Base-by-base conservation (phyloP, 208 protist genomes). In the Crithidia sp. region DNA sequence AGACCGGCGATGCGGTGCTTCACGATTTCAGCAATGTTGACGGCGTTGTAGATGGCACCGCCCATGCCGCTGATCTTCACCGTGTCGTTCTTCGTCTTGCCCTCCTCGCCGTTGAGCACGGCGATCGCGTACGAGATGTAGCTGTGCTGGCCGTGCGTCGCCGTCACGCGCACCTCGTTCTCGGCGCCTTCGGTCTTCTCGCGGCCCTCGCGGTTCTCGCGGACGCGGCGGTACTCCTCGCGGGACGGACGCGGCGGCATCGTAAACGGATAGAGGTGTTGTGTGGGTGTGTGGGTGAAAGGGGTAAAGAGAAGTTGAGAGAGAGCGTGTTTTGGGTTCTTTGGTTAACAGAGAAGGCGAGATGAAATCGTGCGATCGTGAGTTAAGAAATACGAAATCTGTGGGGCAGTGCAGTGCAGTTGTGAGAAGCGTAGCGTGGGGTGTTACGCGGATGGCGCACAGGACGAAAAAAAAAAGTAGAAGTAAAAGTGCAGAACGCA, bases 21-120 rank as follows among this genome's bases (percentile, higher is more conserved):
- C 59, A 98, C 82, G 66, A 98, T 93, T 77, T 98, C 95, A 28
- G 91, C 93, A 66, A 98, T 93, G 85, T 95, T 96, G 61, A 98
- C 91, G 63, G 86, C 91, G 79, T 94, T 97, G 80, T 85, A 94
- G 74, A 98, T 96, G 49, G 95, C 90, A 37, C 83, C 80, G 44
- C 93, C 95, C 91, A 97, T 96, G 19, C 85, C 95, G 56, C 87
- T 93, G 81, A 98, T 89, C 83, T 92, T 94, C 74, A 98, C 80
- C 6, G 83, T 93, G 83, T 96, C 92, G 49, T 93, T 81, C 82
- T 92, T 83, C 47, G 81, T 78, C 85, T 88, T 93, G 28, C 86
- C 90, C 4, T 93, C 86, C 80, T 95, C 90, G 57, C 89, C 89
- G 75, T 90, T 93, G 41, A 97, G 80, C 13, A 95, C 80, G 54